Evolutionary conservation across 2,329 filamentous ascomycete species (phyloP), one percentile per base, ranked within the genome.

Genomic region (Paraconiothyrium sp.): DNA sequence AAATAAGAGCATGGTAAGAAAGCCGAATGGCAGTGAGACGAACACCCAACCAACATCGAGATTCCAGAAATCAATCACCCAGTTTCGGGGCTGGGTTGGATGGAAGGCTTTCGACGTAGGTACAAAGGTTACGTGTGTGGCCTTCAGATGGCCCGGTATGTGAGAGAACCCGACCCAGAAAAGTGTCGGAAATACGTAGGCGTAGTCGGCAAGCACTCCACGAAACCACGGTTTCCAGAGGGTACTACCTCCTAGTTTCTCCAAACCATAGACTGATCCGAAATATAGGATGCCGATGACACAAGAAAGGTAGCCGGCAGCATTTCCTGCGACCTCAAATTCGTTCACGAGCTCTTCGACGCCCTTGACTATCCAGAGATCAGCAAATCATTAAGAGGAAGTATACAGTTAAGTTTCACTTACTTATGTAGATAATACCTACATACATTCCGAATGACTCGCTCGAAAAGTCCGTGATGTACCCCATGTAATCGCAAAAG

Each of bases 401-500:
- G 1, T 37, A 11, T 30, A 24, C 9, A 10, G 6, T 44, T 16
- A 16, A 16, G 37, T 6, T 16, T 16, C 37, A 72, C 79, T 32
- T 74, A 82, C 79, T 78, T 67, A 85, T 82, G 59, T 87, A 86
- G 50, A 86, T 85, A 55, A 86, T 85, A 11, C 83, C 84, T 7
- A 86, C 84, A 68, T 87, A 86, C 67, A 84, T 79, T 50, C 83
- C 84, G 59, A 87, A 87, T 0, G 81, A 78, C 60, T 86, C 81
- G 57, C 81, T 84, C 0, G 83, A 85, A 62, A 87, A 87, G 59
- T 86, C 84, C 2, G 85, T 87, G 34, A 87, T 84, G 65, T 86
- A 86, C 6, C 84, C 81, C 84, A 87, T 86, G 67, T 86, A 86
- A 67, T 87, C 84, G 68, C 84, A 86, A 43, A 80, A 74, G 61